phyloP scores from a whole-genome alignment of 2,329 filamentous ascomycete species.

The Cladorrhinum sp. region DNA sequence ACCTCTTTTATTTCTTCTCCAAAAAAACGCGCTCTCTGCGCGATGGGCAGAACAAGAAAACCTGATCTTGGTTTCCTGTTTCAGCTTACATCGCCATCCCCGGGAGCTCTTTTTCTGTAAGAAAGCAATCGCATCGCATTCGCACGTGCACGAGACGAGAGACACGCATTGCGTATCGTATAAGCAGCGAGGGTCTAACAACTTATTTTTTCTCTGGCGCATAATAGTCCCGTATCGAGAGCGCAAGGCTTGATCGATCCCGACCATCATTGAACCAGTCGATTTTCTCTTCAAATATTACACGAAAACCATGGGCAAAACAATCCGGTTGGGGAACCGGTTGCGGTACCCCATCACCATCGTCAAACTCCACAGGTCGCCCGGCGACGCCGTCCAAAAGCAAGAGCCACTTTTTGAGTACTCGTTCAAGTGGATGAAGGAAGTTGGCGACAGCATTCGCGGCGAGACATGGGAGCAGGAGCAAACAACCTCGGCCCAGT shows the following conservation, averaged over 20 bases:
- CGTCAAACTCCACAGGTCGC: constrained; percentile 74
- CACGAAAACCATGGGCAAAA: constrained; percentile 25
- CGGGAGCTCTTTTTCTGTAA: neutral
- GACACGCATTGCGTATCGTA: neutral
- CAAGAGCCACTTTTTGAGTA: constrained; percentile 81
- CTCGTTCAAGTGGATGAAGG: constrained; percentile 76
- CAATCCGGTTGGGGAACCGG: constrained; percentile 27
- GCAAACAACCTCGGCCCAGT: constrained; percentile 70
- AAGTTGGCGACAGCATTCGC: constrained; percentile 64
- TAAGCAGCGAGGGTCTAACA: constrained; percentile 6
- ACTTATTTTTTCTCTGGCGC: neutral
- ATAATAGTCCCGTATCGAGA: neutral
- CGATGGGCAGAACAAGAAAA: constrained; percentile 25
- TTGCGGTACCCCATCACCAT: constrained; percentile 81
- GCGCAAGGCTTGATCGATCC: neutral
- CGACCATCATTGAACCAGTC: neutral
- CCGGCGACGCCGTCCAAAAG: constrained; percentile 72
- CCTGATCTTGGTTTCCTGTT: constrained; percentile 10
- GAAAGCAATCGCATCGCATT: neutral
- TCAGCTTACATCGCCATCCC: constrained; percentile 18
- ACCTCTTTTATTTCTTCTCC: too few relatives aligned
- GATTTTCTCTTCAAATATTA: neutral
- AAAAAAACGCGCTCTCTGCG: constrained; percentile 23
- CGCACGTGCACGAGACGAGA: neutral
- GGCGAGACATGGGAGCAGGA: constrained; percentile 63